Base-by-base conservation (phyloP, 2,329 filamentous ascomycete species). In the Hypoxylon sp. region DNA sequence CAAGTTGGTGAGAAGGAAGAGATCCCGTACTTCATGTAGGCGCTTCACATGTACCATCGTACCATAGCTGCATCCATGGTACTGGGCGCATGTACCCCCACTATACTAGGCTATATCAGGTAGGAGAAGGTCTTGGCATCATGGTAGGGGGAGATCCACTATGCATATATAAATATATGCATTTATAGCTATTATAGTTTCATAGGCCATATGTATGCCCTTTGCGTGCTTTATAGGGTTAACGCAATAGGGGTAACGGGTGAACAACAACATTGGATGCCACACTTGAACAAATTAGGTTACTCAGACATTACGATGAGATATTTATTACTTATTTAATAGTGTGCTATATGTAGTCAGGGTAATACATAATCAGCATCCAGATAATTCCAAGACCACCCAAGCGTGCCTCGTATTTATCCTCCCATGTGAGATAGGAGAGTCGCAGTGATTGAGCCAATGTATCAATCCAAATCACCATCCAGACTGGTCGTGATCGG, bases 1-100 rank as follows among this genome's bases (percentile, higher is more conserved):
- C 10, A 58, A 6, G 48, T 58, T 50, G 44, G 24, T 11, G 17
- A 58, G 4, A 44, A 47, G 29, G 29, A 35, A 13, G 29, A 52
- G 5, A 17, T 35, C 13, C 9, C n/a, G 8, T 52, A 52, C 9
- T 35, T 6, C 29, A 14, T 26, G 46, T 50, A 29, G 26, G 17
- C 9, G 17, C 6, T 10, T 10, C 10, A 9, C 14, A 8, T 17
- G 39, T 17, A 17, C 17, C 39, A 10, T 44, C 14, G 35, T 39
- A 39, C 39, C 17, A 22, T 22, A 22, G 19, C 19, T 22, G 19
- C 19, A 22, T 22, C 19, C 19, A 10, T 44, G 35, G 35, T 17
- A 39, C 39, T 8, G 8, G 5, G 37, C 29, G 29, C 19, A 22
- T 22, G 19, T 31, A 2, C 5, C 29, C 29, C 29, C 29, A 31